Base-by-base conservation (phyloP, 2,329 filamentous ascomycete genomes). In the Huntiella bhutanensis region DNA sequence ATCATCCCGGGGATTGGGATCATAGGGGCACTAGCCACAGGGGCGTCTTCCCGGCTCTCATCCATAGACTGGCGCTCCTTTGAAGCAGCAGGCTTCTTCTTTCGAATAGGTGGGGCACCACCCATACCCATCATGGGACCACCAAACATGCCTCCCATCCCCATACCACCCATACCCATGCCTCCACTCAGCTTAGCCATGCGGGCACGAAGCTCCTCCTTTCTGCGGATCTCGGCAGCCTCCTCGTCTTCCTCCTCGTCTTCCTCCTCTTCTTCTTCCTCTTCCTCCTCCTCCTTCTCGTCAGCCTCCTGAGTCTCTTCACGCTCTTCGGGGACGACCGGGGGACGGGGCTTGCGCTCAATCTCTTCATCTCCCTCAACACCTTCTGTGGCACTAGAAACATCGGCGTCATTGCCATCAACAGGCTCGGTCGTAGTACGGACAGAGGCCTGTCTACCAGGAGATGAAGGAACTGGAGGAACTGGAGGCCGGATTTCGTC, bases 131-230 rank as follows among this genome's bases (percentile, higher is more conserved):
- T 73, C 50, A 75, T 76, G 33, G 78, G 75, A 15, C 73, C 72
- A 13, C 83, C 84, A 60, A 93, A 92, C 77, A 96, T 91, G 55
- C 85, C 84, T 58, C 85, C 77, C 34, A 36, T 36, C 13, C 34
- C 32, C 77, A 95, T 91, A 55, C 85, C 84, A 58, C 85, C 77
- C 80, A 96, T 93, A 41, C 85, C 85, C 84, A 94, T 94, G 16
- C 88, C 88, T 47, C 88, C 88, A 54, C 88, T 93, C 81, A 98
- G 91, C 64, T 94, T 95, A 40, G 91, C 91, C 85, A 98, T 98
- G 55, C 91, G 77, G 51, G 91, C 86, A 50, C 91, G 77, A 32
- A 98, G 69, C 59, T 95, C 88, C 62, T 94, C 78, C 58, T 80
- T 82, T 45, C 87, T 80, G 53, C 75, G 78, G 16, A 84, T 70